Evolutionary conservation across 1,284 basidiomycete genomes (phyloP), one percentile per base, ranked within the genome.

Genomic region (Inonotus obliquus): DNA sequence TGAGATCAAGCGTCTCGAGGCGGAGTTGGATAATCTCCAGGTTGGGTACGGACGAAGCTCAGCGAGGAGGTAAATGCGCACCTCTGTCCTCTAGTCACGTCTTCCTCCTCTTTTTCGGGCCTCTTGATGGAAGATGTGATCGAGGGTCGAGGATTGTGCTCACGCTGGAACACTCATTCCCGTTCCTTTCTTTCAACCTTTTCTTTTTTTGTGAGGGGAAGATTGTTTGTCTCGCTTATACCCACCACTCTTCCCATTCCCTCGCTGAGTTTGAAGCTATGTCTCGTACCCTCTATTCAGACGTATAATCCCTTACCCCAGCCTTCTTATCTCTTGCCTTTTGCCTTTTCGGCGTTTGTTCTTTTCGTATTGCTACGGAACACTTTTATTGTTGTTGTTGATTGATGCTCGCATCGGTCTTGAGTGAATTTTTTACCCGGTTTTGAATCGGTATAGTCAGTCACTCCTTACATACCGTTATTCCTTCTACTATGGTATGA

Each of bases 1-100:
- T 65, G 84, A 91, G 23, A 96, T 96, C 83, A 96, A 96, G 77
- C 80, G 87, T 64, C 81, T 96, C 72, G 94, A 96, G 73, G 85
- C 84, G 54, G 94, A 96, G 75, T 82, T 96, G 65, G 94, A 96
- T 77, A 91, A 88, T 70, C 82, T 94, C 61, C 91, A 94, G 72
- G 85, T 89, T 64, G 93, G 93, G 59, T 94, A 94, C 69, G 86
- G 88, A 56, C 82, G 89, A 48, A 85, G 86, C 69, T 86, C 87
- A 29, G 80, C 80, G 74, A 84, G 90, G 74, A 79, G 89, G 78
- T 90, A 73, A 81, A 72, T 13, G 38, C n/a, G 23, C 27, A 52
- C 27, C 4, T 29, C 51, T 35, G 14, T 14, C 29, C 13, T 27
- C n/a, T n/a, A n/a, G n/a, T n/a, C n/a, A n/a, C 27, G 41, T 19